These are phyloP conservation scores for Metschnikowia shivogae DNA, from an alignment of 805 yeast genomes.

Conservation along the genomic window DNA sequence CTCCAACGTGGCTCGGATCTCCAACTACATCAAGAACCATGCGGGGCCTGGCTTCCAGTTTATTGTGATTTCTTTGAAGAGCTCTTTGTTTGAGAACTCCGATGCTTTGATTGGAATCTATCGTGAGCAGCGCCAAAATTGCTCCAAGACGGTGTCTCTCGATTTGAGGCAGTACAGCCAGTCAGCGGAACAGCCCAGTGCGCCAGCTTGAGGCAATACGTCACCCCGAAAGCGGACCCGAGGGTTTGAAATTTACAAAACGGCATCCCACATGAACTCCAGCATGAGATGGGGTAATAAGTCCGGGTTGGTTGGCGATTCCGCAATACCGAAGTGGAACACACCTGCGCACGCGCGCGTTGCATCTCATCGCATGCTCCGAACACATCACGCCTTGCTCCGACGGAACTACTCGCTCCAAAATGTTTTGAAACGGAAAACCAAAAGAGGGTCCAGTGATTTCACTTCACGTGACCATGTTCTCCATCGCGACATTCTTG, in stretches of 20 bases:
- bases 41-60: conserved; percentile 81
- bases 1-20: conserved; percentile 79
- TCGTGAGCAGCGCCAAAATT: conserved; percentile 69
- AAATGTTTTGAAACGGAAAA: conserved; percentile 13
- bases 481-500: conserved; percentile 23
- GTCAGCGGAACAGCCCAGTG: conserved; percentile 5
- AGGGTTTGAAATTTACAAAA: too few relatives aligned
- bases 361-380: conserved; percentile 3
- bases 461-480: conserved; percentile 24
- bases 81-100: conserved; percentile 78
- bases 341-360: background rate
- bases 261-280: too few relatives aligned
- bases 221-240: too few relatives aligned
- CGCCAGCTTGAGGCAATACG: background rate
- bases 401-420: conserved; percentile 1
- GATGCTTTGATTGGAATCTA: conserved; percentile 92
- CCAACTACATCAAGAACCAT: conserved; percentile 74
- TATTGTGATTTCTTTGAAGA: conserved; percentile 88
- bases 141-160: conserved; percentile 69
- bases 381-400: background rate
- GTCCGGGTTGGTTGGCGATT: too few relatives aligned
- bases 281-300: too few relatives aligned
- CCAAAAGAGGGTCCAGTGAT: conserved; percentile 31
- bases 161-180: conserved; percentile 57
- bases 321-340: too few relatives aligned